Conservation (phyloP, 2,329 filamentous ascomycete genomes). For the Tolypocladium tundrense region DNA sequence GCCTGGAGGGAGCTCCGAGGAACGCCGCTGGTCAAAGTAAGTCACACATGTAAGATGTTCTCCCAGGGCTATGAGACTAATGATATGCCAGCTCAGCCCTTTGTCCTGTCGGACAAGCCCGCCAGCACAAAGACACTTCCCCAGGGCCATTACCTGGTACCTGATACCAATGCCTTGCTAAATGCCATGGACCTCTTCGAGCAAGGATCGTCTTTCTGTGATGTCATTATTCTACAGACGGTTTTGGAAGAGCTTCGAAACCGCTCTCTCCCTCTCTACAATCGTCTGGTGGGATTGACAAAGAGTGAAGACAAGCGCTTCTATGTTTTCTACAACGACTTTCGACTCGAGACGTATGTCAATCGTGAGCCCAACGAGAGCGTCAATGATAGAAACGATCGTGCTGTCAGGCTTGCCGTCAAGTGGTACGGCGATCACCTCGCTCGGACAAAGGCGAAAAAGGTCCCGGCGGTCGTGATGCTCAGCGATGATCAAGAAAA, state of each 20-base stretch:
- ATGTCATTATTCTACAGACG: conserved; percentile 93
- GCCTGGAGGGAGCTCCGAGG: conserved; percentile 62
- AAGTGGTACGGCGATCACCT: conserved; percentile 88
- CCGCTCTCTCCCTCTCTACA: conserved; percentile 87
- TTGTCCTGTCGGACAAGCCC: conserved; percentile 81
- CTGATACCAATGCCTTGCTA: conserved; percentile 91
- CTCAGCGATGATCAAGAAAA: conserved; percentile 89
- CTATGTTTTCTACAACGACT: conserved; percentile 99
- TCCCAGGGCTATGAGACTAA: conserved; percentile 1
- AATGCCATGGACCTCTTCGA: conserved; percentile 97
- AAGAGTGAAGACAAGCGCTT: conserved; percentile 96
- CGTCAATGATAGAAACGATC: conserved; percentile 95
- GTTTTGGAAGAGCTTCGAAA: conserved; percentile 95
- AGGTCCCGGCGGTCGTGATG: conserved; percentile 74
- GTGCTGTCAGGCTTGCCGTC: conserved; percentile 75
- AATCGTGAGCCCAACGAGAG: conserved; percentile 64
- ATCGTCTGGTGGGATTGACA: conserved; percentile 78
- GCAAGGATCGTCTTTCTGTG: conserved; percentile 81
- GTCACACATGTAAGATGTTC: conserved; percentile 10
- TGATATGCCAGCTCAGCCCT: conserved; percentile 53
- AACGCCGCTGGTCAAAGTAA: conserved; percentile 71
- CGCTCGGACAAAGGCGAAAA: conserved; percentile 47
- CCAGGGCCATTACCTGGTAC: conserved; percentile 85
- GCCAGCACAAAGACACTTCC: conserved; percentile 74
- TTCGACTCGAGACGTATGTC: conserved; percentile 84